These are phyloP conservation scores for Camelina laxa DNA, from an alignment of 345 rosid genomes.

Conservation along the genomic window DNA sequence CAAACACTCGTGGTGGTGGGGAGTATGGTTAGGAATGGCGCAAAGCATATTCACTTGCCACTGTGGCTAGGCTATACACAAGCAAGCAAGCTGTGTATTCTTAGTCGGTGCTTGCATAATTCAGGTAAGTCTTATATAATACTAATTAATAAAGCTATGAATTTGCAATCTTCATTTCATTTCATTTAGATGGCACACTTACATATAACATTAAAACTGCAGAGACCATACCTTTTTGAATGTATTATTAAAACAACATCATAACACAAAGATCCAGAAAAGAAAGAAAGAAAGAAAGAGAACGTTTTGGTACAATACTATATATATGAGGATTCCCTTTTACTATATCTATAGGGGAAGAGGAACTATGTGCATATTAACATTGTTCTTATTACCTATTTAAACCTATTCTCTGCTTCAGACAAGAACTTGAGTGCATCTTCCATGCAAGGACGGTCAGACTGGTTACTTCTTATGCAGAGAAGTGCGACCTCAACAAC, in stretches of 20 bases:
- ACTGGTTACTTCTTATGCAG: slow-evolving; percentile 62
- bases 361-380: slow-evolving; percentile 28
- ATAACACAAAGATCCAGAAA: slow-evolving; percentile 1
- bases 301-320: not conserved
- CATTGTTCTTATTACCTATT: slow-evolving; percentile 1
- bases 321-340: slow-evolving; percentile 7
- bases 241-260: slow-evolving; percentile 2
- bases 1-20: slow-evolving; percentile 91
- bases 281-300: no score
- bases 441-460: slow-evolving; percentile 65
- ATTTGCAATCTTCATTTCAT: no score
- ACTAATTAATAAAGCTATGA: no score
- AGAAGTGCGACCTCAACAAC: slow-evolving; percentile 73
- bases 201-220: no score
- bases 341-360: not conserved
- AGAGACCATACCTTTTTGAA: not conserved
- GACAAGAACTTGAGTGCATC: slow-evolving; percentile 73
- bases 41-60: slow-evolving; percentile 74
- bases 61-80: slow-evolving; percentile 70
- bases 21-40: slow-evolving; percentile 96
- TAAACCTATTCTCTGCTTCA: slow-evolving; percentile 34
- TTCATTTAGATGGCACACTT: no score
- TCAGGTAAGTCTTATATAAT: no score
- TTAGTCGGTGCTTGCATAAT: slow-evolving; percentile 60
- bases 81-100: slow-evolving; percentile 67